Evolutionary conservation across 768 basidiomycete species (phyloP).

Genomic region (Boletus bicolor): DNA sequence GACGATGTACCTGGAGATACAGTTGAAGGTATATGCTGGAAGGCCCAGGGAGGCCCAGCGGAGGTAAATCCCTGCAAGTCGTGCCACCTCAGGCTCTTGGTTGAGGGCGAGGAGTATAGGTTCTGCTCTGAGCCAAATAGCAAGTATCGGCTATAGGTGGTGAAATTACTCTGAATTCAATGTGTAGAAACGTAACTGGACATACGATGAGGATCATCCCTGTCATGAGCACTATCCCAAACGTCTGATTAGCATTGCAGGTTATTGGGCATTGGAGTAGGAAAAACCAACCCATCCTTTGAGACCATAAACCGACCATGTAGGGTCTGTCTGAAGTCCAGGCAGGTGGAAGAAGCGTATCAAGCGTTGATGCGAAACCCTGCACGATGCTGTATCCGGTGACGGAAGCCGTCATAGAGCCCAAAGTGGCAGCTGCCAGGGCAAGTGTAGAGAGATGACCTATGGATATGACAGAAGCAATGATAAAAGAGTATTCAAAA

Average conservation of each 20-base stretch:
- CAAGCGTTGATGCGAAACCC: conserved; percentile 81
- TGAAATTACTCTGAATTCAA: background rate
- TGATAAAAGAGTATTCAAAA: conserved; percentile 81
- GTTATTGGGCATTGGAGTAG: background rate
- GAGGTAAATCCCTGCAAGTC: conserved; percentile 72
- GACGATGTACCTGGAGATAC: conserved; percentile 44
- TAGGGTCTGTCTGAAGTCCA: conserved; percentile 88
- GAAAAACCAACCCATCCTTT: conserved; percentile 69
- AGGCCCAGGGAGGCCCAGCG: conserved; percentile 74
- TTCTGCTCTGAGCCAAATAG: conserved; percentile 85
- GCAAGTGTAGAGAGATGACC: conserved; percentile 90
- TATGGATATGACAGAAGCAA: conserved; percentile 81
- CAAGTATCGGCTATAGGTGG: conserved; percentile 44
- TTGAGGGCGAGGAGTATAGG: conserved; percentile 66
- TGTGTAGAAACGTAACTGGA: background rate
- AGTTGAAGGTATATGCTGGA: conserved; percentile 66
- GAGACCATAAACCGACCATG: conserved; percentile 87
- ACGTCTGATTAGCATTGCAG: conserved; percentile 3
- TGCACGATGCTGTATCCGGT: conserved; percentile 62
- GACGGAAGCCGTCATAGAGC: conserved; percentile 70
- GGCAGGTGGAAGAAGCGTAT: conserved; percentile 90
- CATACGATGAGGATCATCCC: conserved; percentile 56
- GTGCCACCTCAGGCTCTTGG: conserved; percentile 84
- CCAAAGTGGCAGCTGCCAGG: conserved; percentile 78
- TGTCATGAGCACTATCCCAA: conserved; percentile 57